A percentile compares a stretch with the other conserved stretches of the same genome.
Conservation (phyloP, 2,329 filamentous ascomycete genomes). For the Cytospora chrysosperma region DNA sequence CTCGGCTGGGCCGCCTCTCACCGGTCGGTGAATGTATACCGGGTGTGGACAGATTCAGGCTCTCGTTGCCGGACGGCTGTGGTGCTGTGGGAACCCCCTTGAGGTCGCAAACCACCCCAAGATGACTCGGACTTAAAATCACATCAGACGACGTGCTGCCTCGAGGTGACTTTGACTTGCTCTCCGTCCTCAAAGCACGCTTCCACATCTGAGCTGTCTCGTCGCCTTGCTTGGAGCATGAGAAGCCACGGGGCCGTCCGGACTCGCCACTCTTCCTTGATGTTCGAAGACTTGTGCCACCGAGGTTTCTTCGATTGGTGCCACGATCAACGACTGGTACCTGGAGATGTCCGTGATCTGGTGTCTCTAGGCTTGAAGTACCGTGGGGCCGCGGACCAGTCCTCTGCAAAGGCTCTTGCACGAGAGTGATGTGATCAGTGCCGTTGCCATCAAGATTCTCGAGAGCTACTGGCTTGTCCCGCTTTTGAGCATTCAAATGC, state of each 20-base stretch:
- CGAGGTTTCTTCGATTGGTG: background rate
- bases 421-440: background rate
- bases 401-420: background rate
- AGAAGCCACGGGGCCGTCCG: slow-evolving; percentile 18
- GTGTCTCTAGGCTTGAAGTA: background rate
- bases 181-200: slow-evolving; percentile 24
- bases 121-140: background rate
- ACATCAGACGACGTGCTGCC: slow-evolving; percentile 12
- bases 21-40: slow-evolving; percentile 11
- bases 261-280: background rate
- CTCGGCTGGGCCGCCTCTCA: background rate
- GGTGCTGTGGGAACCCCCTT: background rate
- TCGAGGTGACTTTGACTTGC: slow-evolving; percentile 16
- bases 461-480: slow-evolving; percentile 26
- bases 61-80: slow-evolving; percentile 5
- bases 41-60: slow-evolving; percentile 3
- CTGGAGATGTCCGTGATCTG: slow-evolving; percentile 5
- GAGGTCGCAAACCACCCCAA: background rate
- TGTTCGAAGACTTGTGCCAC: background rate
- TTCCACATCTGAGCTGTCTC: slow-evolving; percentile 24
- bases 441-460: slow-evolving; percentile 25
- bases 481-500: slow-evolving; percentile 35
- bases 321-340: background rate
- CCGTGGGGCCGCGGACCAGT: background rate
- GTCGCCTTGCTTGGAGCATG: slow-evolving; percentile 21